A percentile compares a stretch with the other conserved stretches of the same genome.
These are phyloP conservation scores for Echinochloa phyllopogon DNA, from an alignment of 176 grass and related monocot genomes.

Conservation along the genomic window DNA sequence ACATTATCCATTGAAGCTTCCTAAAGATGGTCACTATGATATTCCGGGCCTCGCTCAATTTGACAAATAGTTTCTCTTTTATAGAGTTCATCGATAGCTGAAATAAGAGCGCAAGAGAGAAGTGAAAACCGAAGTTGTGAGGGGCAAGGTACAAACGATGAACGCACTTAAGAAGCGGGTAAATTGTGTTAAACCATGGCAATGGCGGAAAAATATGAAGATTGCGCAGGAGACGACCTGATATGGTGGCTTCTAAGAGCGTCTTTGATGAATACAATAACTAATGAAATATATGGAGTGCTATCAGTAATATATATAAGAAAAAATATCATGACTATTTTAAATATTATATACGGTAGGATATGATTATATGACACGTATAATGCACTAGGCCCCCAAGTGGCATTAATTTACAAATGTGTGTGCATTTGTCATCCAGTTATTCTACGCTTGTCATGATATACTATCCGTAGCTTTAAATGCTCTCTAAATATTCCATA, in stretches of 20 bases:
- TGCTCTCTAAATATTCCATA: no score
- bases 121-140: neutral
- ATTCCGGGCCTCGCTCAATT: neutral
- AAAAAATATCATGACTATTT: neutral
- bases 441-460: no score
- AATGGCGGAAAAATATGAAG: neutral
- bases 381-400: neutral
- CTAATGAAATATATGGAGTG: neutral
- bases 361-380: neutral
- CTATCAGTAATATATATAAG: no score
- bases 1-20: neutral
- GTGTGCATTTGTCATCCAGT: no score
- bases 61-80: neutral
- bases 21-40: neutral
- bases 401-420: no score
- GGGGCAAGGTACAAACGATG: neutral
- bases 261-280: neutral
- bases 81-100: neutral
- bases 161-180: neutral
- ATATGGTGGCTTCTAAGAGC: neutral
- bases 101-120: neutral
- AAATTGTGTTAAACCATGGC: neutral
- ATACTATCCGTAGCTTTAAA: no score
- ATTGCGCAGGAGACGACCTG: neutral
- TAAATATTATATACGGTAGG: neutral